Conservation (phyloP, 306 rosid species). For the Acacia crassicarpa region DNA sequence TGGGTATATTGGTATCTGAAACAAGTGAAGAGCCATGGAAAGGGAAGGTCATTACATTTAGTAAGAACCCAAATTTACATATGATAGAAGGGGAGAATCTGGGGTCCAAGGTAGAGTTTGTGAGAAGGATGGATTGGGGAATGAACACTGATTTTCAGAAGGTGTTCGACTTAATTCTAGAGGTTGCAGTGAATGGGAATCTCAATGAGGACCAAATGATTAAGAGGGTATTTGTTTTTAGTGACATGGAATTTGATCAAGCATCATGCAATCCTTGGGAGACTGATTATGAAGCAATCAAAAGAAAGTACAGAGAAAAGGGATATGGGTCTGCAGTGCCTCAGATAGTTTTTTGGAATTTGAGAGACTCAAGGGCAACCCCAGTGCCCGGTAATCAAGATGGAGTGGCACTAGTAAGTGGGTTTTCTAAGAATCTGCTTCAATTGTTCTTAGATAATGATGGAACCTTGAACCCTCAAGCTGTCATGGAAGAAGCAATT, state of each 20-base stretch:
- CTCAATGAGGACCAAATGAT: conserved; percentile 60
- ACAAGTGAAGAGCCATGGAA: conserved; percentile 66
- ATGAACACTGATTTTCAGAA: conserved; percentile 56
- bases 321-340: conserved; percentile 60
- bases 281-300: conserved; percentile 63
- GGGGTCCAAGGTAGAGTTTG: conserved; percentile 38
- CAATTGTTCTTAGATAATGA: conserved; percentile 55
- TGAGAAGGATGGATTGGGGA: conserved; percentile 47
- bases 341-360: conserved; percentile 71
- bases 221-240: conserved; percentile 64
- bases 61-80: conserved; percentile 48
- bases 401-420: conserved; percentile 71
- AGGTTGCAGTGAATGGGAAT: conserved; percentile 60
- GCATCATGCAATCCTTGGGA: conserved; percentile 57
- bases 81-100: conserved; percentile 51
- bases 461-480: conserved; percentile 40
- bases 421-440: conserved; percentile 72
- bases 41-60: conserved; percentile 63
- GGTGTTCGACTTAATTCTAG: conserved; percentile 60
- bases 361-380: conserved; percentile 54
- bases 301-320: conserved; percentile 26
- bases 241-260: conserved; percentile 75
- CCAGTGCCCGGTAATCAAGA: conserved; percentile 49
- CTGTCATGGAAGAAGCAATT: conserved; percentile 47
- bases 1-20: conserved; percentile 55